Evolutionary conservation across 257 asterid species (phyloP), one percentile per base, ranked within the genome.

Genomic region (Misopates orontium): DNA sequence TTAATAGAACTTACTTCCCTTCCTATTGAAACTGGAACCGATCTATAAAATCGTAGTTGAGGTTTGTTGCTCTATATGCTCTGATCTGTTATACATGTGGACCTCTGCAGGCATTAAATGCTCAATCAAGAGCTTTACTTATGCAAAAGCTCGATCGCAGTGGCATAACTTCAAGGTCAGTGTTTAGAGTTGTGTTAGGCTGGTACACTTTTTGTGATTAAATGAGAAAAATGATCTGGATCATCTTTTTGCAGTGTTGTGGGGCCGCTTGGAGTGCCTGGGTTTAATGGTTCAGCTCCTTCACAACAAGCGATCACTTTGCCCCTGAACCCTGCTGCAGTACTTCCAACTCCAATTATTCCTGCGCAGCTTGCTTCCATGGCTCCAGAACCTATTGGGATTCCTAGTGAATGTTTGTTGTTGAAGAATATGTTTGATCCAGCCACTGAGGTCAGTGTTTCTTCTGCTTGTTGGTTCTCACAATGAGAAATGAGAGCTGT

Each of bases 371-470:
- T 77, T 61, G 65, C 76, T 71, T 16, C 97, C 55, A 69, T 92
- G 82, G 83, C 73, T 64, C 84, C 90, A 10, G 99, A 94, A 78
- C 97, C 97, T 40, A 75, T 94, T 75, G 99, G 99, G 65, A 86
- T 73, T 22, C 97, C 97, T 67, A 94, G 97, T 65, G 99, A 94
- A 78, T 90, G 99, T 68, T 78, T 94, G 67, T 79, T 94, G 62
- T 82, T 94, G 78, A 94, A 94, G 85, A 94, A 94, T 76, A 94
- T 94, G 99, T 94, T 90, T 56, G 99, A 94, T 77, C 99, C 99
- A 47, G 81, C 87, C 50, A 45, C 85, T 45, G 99, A 94, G 99
- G 99, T 94, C 62, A 13, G 84, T 79, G 39, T 23, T 40, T 24
- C 32, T 53, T 56, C 22, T 54, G 55, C 60, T 23, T 54, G 5